Conservation (phyloP, 805 yeast genomes). For the Wickerhamiella occidentalis region DNA sequence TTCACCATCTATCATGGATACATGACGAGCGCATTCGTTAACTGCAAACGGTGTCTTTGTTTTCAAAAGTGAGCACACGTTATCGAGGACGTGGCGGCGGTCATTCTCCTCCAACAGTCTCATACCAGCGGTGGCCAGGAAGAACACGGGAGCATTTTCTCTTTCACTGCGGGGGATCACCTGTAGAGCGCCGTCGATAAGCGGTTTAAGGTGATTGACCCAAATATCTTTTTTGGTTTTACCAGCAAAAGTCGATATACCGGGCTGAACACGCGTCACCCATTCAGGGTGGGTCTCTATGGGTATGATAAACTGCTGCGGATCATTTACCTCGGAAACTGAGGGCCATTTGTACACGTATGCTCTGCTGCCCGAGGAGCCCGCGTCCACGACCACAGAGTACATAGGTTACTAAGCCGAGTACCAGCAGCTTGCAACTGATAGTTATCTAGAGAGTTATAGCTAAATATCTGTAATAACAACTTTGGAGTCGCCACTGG, state of each 20-base stretch:
- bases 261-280: constrained; percentile 68
- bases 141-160: constrained; percentile 65
- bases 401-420: constrained; percentile 29
- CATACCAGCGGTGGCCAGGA: constrained; percentile 98
- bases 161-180: constrained; percentile 55
- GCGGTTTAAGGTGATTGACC: constrained; percentile 51
- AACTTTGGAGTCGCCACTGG: constrained; percentile 86
- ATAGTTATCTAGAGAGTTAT: no score
- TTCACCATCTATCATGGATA: constrained; percentile 84
- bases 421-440: no score
- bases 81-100: constrained; percentile 41
- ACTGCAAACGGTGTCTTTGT: constrained; percentile 41
- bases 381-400: constrained; percentile 89
- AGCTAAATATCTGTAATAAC: constrained; percentile 53
- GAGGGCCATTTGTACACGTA: constrained; percentile 75
- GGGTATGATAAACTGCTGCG: constrained; percentile 49
- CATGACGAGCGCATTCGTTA: constrained; percentile 51
- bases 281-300: constrained; percentile 53
- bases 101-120: constrained; percentile 50
- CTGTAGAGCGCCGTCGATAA: constrained; percentile 55
- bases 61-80: constrained; percentile 48
- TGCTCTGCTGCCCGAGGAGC: constrained; percentile 86
- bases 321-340: constrained; percentile 29
- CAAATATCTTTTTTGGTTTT: constrained; percentile 45
- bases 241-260: constrained; percentile 58